These are phyloP conservation scores for Rhodotorula babjevae DNA, from an alignment of 768 basidiomycete species.

Conservation along the genomic window DNA sequence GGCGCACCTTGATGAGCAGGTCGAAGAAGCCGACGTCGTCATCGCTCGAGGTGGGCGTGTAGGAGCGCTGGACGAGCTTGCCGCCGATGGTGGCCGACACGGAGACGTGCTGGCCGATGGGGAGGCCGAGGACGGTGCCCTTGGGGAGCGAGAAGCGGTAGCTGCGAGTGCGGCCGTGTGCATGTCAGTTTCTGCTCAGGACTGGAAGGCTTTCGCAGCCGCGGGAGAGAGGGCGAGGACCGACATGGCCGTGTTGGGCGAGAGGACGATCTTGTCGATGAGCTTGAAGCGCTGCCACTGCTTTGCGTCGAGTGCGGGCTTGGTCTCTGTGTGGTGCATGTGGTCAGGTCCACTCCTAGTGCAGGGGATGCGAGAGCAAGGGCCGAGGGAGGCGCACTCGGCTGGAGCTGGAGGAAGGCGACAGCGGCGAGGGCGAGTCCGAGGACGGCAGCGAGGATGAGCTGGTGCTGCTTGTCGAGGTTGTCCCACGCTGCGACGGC, in stretches of 20 bases:
- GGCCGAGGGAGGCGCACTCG: not conserved
- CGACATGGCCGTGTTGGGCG: slow-evolving; percentile 92
- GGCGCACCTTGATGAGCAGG: slow-evolving; percentile 83
- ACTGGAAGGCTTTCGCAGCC: too few relatives aligned
- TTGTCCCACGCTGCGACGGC: not conserved
- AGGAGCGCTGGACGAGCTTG: slow-evolving; percentile 82
- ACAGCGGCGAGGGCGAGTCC: slow-evolving; percentile 16
- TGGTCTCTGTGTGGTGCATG: slow-evolving; percentile 53
- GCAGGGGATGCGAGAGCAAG: not conserved
- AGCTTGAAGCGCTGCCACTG: slow-evolving; percentile 80
- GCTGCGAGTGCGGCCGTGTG: slow-evolving; percentile 49
- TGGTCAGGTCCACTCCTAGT: not conserved
- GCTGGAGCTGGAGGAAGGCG: slow-evolving; percentile 7
- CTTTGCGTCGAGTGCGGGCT: slow-evolving; percentile 66
- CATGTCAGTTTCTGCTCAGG: too few relatives aligned
- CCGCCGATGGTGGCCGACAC: slow-evolving; percentile 84
- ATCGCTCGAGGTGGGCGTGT: slow-evolving; percentile 92
- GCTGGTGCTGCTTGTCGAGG: slow-evolving; percentile 18
- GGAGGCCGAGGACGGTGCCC: slow-evolving; percentile 77
- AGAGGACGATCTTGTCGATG: slow-evolving; percentile 71
- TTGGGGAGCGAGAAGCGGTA: slow-evolving; percentile 86
- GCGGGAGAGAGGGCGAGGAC: slow-evolving; percentile 42
- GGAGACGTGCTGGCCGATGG: slow-evolving; percentile 93
- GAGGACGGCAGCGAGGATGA: slow-evolving; percentile 23
- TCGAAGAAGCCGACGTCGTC: slow-evolving; percentile 88